Conservation (phyloP, 2,329 filamentous ascomycete species). For the Ophiostoma himal-ulmi region DNA sequence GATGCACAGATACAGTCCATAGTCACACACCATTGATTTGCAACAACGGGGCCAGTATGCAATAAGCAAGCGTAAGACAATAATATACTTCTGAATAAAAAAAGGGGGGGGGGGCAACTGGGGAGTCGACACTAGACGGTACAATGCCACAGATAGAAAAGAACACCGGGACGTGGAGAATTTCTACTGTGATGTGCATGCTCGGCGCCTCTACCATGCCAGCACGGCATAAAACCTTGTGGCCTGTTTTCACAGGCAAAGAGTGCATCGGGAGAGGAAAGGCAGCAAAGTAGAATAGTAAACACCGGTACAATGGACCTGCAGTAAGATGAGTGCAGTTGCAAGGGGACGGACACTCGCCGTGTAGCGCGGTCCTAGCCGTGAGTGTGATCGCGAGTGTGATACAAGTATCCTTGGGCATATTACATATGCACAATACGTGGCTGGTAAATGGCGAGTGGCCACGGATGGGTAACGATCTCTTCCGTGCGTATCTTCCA, state of each 20-base stretch:
- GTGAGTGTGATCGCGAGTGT: background rate
- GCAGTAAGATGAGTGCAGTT: background rate
- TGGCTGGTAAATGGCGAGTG: background rate
- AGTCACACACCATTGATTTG: background rate
- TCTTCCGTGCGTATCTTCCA: conserved; percentile 3
- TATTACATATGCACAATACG: background rate
- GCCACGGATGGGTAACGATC: background rate
- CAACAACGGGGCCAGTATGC: background rate
- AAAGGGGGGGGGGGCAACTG: background rate
- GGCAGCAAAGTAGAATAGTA: background rate
- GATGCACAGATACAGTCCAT: background rate
- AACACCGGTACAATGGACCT: background rate
- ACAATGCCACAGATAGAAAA: background rate
- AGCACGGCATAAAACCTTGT: background rate
- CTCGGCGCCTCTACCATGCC: background rate
- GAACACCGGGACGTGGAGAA: background rate
- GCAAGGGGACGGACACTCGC: background rate
- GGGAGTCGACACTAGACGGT: background rate
- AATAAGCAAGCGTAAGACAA: background rate
- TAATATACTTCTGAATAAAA: background rate
- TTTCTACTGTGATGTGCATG: background rate
- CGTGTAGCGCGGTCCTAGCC: background rate
- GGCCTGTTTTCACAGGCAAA: no score
- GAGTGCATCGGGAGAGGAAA: background rate
- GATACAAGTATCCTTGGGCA: background rate